phyloP scores from a whole-genome alignment of 345 rosid genomes.

The Euphorbia peplus region DNA sequence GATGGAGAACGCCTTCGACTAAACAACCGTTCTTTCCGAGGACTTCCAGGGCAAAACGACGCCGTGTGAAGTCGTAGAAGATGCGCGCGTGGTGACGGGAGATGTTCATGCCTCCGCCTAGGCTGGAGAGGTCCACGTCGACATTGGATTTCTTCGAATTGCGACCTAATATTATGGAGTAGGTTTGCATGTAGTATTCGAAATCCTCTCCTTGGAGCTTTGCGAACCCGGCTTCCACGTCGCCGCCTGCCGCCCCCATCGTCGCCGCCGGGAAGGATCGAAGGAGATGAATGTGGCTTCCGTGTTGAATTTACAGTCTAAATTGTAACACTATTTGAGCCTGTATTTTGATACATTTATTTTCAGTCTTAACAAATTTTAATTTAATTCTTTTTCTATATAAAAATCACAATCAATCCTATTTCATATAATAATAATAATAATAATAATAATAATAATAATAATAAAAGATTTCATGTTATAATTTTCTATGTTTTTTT shows the following conservation, averaged over 20 bases:
- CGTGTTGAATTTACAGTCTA: neutral
- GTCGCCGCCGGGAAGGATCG: slow-evolving; percentile 9
- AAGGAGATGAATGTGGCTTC: neutral
- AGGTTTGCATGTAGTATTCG: slow-evolving; percentile 97
- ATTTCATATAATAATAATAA: no score
- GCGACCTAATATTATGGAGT: slow-evolving; percentile 90
- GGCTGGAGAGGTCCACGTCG: slow-evolving; percentile 89
- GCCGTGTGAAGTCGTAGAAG: slow-evolving; percentile 93
- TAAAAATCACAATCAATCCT: no score
- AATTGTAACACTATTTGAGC: no score
- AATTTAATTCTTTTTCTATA: no score
- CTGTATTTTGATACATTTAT: no score
- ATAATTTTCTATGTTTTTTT: no score
- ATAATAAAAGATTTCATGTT: no score
- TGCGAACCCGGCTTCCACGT: slow-evolving; percentile 95
- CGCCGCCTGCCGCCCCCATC: slow-evolving; percentile 53
- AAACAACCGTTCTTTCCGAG: slow-evolving; percentile 97
- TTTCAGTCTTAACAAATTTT: no score
- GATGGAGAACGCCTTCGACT: slow-evolving; percentile 96
- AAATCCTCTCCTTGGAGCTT: slow-evolving; percentile 97
- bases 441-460: no score
- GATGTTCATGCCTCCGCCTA: slow-evolving; percentile 98
- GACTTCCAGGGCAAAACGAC: slow-evolving; percentile 94
- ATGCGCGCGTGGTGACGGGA: slow-evolving; percentile 94
- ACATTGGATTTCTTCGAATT: slow-evolving; percentile 93